phyloP scores from a whole-genome alignment of 495 filamentous ascomycete genomes.

The Halenospora varia region DNA sequence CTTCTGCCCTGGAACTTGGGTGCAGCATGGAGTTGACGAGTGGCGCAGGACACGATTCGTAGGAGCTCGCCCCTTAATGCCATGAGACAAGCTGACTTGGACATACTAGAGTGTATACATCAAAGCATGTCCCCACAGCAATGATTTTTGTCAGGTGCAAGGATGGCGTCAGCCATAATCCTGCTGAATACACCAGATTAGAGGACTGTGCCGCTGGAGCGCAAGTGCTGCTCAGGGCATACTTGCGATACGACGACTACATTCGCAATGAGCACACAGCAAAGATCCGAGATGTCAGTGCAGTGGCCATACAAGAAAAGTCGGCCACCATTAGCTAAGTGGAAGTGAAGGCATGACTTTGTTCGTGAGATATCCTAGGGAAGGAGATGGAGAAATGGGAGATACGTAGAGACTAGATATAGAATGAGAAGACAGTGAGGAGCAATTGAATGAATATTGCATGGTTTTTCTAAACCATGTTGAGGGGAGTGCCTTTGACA shows the following conservation, averaged over 20 bases:
- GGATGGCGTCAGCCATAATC: constrained; percentile 4
- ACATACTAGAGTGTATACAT: constrained; percentile 1
- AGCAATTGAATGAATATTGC: no score
- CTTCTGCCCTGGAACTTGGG: no score
- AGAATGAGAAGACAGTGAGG: no score
- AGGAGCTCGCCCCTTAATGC: no score
- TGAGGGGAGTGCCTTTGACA: constrained; percentile 1
- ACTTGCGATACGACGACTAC: constrained; percentile 5
- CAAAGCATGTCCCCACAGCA: background rate
- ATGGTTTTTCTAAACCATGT: constrained; percentile 2
- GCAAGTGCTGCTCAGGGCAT: background rate
- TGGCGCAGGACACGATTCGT: no score
- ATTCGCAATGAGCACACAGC: background rate
- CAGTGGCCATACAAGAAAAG: background rate
- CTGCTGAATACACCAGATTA: background rate
- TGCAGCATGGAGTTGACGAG: no score
- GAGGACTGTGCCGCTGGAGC: constrained; percentile 11
- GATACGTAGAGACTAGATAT: no score
- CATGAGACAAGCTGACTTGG: no score
- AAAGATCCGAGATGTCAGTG: background rate
- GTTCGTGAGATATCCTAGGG: background rate
- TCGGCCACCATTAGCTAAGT: background rate
- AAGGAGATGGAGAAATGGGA: background rate
- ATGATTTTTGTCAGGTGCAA: constrained; percentile 4
- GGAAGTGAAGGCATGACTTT: background rate